Evolutionary conservation across 1,284 basidiomycete genomes (phyloP), one percentile per base, ranked within the genome.

Genomic region (Naganishia liquefaciens): DNA sequence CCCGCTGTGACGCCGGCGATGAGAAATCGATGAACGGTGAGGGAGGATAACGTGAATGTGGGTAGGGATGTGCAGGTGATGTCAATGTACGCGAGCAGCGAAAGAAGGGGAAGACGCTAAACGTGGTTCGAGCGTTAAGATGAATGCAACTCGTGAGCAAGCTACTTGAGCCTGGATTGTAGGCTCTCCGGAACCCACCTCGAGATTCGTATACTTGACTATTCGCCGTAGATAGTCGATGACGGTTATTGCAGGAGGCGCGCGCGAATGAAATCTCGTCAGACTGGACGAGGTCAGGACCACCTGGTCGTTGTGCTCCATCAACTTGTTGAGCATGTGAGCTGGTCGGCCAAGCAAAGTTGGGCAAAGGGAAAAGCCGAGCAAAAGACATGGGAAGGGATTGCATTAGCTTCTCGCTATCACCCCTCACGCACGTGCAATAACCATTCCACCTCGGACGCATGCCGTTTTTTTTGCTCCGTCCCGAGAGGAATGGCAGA

Each of bases 21-120:
- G 75, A 94, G 84, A 80, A 96, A 96, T 63, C 93, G 91, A 80
- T 96, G 94, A 73, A 93, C 93, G 37, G 94, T 97, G 74, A 95
- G 85, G 39, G 91, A 95, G 47, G 91, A 90, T 70, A 98, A 85
- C 43, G 90, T 94, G 81, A 95, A 95, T 54, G 86, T 82, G 42
- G 91, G 89, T 71, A 87, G 85, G 69, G 90, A 86, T 62, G 88
- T 84, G 79, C 91, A 94, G 70, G 94, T 91, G 79, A 91, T 88
- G 81, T 96, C 93, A 80, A 96, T 93, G 80, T 96, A 96, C 78
- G 91, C 88, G 66, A 96, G 84, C 43, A 89, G 88, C 75, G 94
- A 89, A 70, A 97, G 81, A 42, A 96, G 86, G 69, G 90, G 93
- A 65, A 89, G 86, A 82, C 89, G 90, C 90, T 94, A 77, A 6